Conservation (phyloP, 2,329 filamentous ascomycete species). For the Clonostachys solani region DNA sequence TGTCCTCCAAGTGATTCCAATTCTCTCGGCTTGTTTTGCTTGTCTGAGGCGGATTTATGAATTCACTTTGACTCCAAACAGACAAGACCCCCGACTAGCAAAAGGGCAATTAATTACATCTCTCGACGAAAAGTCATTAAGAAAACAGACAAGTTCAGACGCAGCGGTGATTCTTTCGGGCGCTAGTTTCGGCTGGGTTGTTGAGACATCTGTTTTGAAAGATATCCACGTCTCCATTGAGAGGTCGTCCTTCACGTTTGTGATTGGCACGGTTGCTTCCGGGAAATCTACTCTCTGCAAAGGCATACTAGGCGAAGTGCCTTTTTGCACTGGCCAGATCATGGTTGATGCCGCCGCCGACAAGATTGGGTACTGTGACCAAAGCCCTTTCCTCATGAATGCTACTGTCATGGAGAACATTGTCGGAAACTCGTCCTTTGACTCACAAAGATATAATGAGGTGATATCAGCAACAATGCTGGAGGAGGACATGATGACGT, state of each 20-base stretch:
- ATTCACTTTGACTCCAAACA: background rate
- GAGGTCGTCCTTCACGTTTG: conserved; percentile 16
- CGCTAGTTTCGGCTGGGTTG: conserved; percentile 15
- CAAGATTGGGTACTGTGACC: conserved; percentile 22
- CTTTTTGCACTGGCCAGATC: conserved; percentile 9
- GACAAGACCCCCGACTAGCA: background rate
- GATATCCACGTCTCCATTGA: conserved; percentile 11
- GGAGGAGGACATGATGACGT: conserved; percentile 15
- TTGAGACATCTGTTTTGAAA: conserved; percentile 8
- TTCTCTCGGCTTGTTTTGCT: conserved; percentile 1
- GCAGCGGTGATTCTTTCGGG: background rate
- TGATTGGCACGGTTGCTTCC: conserved; percentile 28
- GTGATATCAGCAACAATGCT: conserved; percentile 27
- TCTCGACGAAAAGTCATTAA: no score
- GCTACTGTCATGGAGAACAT: conserved; percentile 30
- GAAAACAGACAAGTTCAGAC: no score
- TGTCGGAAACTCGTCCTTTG: conserved; percentile 21
- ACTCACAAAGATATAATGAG: conserved; percentile 21
- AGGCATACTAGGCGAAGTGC: conserved; percentile 22
- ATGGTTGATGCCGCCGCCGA: conserved; percentile 1
- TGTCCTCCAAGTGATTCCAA: conserved; percentile 3
- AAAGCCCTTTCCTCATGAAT: conserved; percentile 24
- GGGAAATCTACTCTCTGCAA: conserved; percentile 30
- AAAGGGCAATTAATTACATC: no score
- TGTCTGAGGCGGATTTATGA: conserved; percentile 3